Conservation (phyloP, 140 eudicot genomes). For the Eryngium alpinum region DNA sequence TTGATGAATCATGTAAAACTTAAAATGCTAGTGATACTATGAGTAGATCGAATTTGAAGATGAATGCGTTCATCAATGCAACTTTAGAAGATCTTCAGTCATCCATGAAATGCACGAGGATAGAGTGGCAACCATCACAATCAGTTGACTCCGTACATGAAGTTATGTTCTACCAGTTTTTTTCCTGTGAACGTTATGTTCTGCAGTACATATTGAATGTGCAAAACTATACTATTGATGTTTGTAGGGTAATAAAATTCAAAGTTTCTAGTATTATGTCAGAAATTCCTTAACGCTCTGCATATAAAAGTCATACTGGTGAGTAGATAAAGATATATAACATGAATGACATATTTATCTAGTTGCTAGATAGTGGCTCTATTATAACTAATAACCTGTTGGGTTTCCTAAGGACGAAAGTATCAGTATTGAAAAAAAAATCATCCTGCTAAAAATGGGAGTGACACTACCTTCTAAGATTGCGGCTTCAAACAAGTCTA, state of each 20-base stretch:
- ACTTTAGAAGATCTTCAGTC: too few relatives aligned
- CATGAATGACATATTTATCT: constrained; percentile 29
- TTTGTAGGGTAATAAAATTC: constrained; percentile 40
- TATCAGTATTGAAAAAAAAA: constrained; percentile 54
- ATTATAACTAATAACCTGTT: constrained; percentile 24
- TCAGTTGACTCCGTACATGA: too few relatives aligned
- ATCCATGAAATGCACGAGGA: too few relatives aligned
- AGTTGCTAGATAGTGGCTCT: constrained; percentile 24
- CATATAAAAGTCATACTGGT: constrained; percentile 29
- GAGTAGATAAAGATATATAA: constrained; percentile 34
- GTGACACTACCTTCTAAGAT: constrained; percentile 33
- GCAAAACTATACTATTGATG: constrained; percentile 30
- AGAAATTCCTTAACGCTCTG: constrained; percentile 35
- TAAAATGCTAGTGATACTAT: constrained; percentile 29
- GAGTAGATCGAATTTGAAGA: too few relatives aligned
- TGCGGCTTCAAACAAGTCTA: constrained; percentile 61
- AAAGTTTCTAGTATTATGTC: constrained; percentile 49
- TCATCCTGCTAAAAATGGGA: constrained; percentile 41
- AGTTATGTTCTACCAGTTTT: constrained; percentile 25
- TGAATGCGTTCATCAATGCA: too few relatives aligned
- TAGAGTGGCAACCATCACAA: too few relatives aligned
- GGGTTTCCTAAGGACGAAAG: constrained; percentile 36
- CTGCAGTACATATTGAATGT: constrained; percentile 32
- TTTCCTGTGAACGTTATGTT: constrained; percentile 30
- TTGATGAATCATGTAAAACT: too few relatives aligned